These are phyloP conservation scores for Bryum argenteum DNA, from an alignment of 225 moss, liverwort and hornwort species.

Conservation along the genomic window DNA sequence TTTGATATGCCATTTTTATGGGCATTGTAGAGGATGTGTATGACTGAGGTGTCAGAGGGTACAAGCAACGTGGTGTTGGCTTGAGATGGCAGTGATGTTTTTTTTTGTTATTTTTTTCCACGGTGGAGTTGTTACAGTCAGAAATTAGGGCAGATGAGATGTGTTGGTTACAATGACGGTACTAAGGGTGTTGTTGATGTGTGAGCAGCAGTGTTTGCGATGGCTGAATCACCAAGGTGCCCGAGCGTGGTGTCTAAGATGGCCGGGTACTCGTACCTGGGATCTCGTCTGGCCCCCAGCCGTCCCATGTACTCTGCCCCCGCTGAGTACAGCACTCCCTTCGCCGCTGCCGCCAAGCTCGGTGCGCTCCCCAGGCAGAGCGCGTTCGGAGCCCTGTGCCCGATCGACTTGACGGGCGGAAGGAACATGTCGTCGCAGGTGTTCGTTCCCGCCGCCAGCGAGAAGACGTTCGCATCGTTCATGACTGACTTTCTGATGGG, in stretches of 20 bases:
- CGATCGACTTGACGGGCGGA: slow-evolving; percentile 38
- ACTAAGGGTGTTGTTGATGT: neutral
- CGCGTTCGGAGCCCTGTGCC: slow-evolving; percentile 33
- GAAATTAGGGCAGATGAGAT: too few species aligned
- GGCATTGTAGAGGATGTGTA: too few species aligned
- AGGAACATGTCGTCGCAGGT: slow-evolving; percentile 29
- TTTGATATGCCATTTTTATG: too few species aligned
- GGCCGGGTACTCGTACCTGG: slow-evolving; percentile 45
- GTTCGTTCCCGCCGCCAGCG: slow-evolving; percentile 37
- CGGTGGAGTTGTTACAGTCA: too few species aligned
- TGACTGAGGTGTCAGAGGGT: too few species aligned
- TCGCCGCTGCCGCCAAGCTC: slow-evolving; percentile 35
- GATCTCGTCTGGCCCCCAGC: slow-evolving; percentile 38
- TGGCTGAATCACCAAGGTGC: slow-evolving; percentile 35
- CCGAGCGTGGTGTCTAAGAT: slow-evolving; percentile 42
- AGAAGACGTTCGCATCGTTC: slow-evolving; percentile 38
- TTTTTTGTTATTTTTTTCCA: too few species aligned
- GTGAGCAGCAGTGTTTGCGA: slow-evolving; percentile 16
- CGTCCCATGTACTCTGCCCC: slow-evolving; percentile 25
- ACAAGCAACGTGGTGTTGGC: too few species aligned
- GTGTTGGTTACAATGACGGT: neutral
- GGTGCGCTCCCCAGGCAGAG: slow-evolving; percentile 23
- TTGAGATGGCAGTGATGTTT: too few species aligned
- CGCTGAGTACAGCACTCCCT: slow-evolving; percentile 32
- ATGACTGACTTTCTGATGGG: slow-evolving; percentile 38